These are phyloP conservation scores for Pyrus communis DNA, from an alignment of 306 rosid species.

Conservation along the genomic window DNA sequence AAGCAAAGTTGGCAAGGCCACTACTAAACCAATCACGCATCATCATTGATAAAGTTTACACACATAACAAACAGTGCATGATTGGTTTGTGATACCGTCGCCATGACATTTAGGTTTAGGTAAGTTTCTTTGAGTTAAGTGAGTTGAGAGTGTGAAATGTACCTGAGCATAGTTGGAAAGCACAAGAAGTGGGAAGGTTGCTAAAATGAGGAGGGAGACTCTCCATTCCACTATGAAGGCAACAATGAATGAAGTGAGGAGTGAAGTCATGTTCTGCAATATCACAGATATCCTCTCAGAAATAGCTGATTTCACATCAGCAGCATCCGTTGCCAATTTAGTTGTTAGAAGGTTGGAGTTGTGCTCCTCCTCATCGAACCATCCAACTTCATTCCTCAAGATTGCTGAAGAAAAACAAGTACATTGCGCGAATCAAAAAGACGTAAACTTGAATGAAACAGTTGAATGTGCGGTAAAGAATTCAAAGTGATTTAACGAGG, in stretches of 20 bases:
- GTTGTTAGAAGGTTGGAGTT: conserved; percentile 92
- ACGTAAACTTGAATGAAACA: background rate
- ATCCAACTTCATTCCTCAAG: conserved; percentile 94
- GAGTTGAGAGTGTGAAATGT: background rate
- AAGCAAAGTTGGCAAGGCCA: too few species aligned
- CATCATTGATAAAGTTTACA: too few species aligned
- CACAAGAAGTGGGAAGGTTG: conserved; percentile 86
- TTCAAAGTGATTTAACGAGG: background rate
- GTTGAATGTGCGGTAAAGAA: background rate
- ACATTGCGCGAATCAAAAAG: background rate
- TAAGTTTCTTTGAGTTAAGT: background rate
- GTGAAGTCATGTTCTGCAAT: conserved; percentile 91
- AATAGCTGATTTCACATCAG: conserved; percentile 94
- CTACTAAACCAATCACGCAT: too few species aligned
- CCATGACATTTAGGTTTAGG: background rate
- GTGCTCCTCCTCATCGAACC: conserved; percentile 98
- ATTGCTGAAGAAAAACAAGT: conserved; percentile 40
- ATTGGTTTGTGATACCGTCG: background rate
- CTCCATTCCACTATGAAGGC: conserved; percentile 99
- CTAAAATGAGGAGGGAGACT: conserved; percentile 88
- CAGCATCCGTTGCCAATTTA: conserved; percentile 82
- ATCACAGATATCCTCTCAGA: conserved; percentile 96
- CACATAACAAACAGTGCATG: background rate
- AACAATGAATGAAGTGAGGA: conserved; percentile 91
- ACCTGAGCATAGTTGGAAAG: conserved; percentile 99